Base-by-base conservation (phyloP, 1,139 yeast species). In the Geotrichum armillariae region DNA sequence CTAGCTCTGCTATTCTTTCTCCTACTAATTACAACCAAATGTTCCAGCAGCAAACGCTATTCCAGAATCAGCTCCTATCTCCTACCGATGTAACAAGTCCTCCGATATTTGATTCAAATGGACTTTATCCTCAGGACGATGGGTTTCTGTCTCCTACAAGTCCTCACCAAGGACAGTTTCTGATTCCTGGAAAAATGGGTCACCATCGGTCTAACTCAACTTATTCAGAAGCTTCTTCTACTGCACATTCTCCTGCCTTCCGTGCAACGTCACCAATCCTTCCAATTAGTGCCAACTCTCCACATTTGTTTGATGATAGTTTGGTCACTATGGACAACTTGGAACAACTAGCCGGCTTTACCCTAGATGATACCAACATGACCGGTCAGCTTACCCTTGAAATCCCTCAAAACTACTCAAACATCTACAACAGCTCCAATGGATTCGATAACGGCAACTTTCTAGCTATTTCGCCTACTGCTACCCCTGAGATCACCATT, bases 211-310 rank as follows among this genome's bases (percentile, higher is more conserved):
- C 59, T 12, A 32, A 40, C n/a, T 56, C 58, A 3, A 46, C 32
- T 5, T 50, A 46, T 25, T 56, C 60, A 4, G 58, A 54, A 17
- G 47, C 53, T 7, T 56, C 60, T 8, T 56, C 59, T 1, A 49
- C 45, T 14, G 48, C 46, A 4, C 52, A 52, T 18, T 49, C 53
- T 3, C 55, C 55, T 6, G 31, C 36, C 9, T 45, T 44, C 17
- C 47, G 21, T 7, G 40, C 45, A 5, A 16, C 49, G 2, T 51
- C 54, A 2, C 54, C 54, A 2, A n/a, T 42, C 4, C 46, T 49
- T 4, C 52, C 51, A 3, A 33, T 46, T 4, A 31, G 38, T 4
- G 38, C 56, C n/a, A 46, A 52, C 29, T 58, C 62, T 11, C 62
- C 62, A 2, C 55, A 53, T 33, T 53, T 54, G 18, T 47, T 52